phyloP scores from a whole-genome alignment of 73 alveolate genomes.

The Tetrahymena borealis region DNA sequence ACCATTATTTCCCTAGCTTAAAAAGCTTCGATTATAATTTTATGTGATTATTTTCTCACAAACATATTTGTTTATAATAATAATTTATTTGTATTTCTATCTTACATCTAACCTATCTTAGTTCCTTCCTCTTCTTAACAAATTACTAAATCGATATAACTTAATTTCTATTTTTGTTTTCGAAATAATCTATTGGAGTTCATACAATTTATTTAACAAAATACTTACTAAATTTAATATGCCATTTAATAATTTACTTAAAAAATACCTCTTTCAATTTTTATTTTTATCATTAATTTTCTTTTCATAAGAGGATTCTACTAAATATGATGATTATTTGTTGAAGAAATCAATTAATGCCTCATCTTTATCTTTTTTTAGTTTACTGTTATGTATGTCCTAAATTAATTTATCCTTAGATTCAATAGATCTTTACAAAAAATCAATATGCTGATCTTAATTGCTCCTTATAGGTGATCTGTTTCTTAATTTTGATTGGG shows the following conservation, averaged over 20 bases:
- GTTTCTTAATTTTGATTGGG: background rate
- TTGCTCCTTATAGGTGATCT: background rate
- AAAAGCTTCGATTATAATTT: background rate
- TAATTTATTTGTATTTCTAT: no score
- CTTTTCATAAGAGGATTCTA: background rate
- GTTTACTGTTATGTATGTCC: background rate
- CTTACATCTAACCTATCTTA: no score
- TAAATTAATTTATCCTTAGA: background rate
- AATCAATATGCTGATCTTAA: background rate
- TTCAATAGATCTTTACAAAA: background rate
- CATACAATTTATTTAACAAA: no score
- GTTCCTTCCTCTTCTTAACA: no score
- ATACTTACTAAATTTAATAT: no score
- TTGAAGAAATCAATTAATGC: background rate
- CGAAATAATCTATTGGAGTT: no score
- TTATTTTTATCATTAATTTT: background rate
- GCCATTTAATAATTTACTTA: no score
- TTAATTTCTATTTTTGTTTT: no score
- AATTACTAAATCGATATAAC: no score
- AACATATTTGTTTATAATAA: no score
- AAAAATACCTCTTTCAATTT: background rate
- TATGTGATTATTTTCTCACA: background rate
- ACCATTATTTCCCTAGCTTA: background rate
- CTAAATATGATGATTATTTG: background rate
- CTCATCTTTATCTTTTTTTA: background rate